Evolutionary conservation across 768 basidiomycete genomes (phyloP), one percentile per base, ranked within the genome.

Genomic region (Phaeolepiota aurea): DNA sequence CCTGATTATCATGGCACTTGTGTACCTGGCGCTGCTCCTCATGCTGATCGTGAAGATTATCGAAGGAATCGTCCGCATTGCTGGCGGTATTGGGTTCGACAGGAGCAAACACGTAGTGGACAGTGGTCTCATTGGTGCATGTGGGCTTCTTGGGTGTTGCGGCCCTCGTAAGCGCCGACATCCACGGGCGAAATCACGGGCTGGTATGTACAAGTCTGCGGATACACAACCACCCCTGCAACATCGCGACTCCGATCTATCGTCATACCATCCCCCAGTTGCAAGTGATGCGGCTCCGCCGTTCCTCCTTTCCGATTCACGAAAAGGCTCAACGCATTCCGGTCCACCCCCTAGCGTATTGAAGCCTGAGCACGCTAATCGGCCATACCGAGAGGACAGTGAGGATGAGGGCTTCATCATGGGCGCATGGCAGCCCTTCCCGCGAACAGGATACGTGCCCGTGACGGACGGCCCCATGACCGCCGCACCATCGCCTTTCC

Each of bases 391-490:
- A 47, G 84, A 88, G 52, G 83, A 88, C 32, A 82, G 74, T 48
- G 87, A 88, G 44, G 84, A 84, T 50, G 87, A 87, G 47, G 84
- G 87, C 10, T 85, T 70, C 48, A 96, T 97, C 54, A 94, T 97
- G 89, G 83, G 82, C 31, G 88, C 93, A n/a, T 94, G 90, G 88
- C 80, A 83, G 48, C 77, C 81, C 20, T 85, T 77, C 65, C 76
- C 76, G 0, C 64, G 71, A 4, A 56, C 68, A 15, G 73, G 74
- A 0, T 77, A 78, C 53, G 40, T 54, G 15, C 60, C 71, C 5
- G 66, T 79, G 15, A 61, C 61, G 15, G 71, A 74, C 21, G 51
- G 54, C 12, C 47, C 59, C 1, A 49, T 53, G 20, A 40, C 42
- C 25, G 30, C 52, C 48, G 31, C 49, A 5, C 12, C 12, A 14